Base-by-base conservation (phyloP, 345 rosid species). In the Reutealis trisperma region DNA sequence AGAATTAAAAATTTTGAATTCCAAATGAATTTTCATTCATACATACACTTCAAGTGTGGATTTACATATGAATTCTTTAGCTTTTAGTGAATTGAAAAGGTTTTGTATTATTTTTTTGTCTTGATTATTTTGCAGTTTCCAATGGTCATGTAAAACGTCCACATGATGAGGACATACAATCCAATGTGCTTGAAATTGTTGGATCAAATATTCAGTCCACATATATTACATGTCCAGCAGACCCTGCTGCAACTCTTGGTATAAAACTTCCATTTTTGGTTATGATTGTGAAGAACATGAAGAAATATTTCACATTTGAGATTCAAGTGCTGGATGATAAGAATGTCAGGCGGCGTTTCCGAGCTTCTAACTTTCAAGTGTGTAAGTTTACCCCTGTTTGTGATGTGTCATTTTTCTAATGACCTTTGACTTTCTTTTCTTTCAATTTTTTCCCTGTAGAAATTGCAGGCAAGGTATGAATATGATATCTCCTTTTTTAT, bases 331-430 rank as follows among this genome's bases (percentile, higher is more conserved):
- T 96, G 76, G 99, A 96, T 67, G 99, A 96, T 82, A 96, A 96
- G 95, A 96, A 92, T 62, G 98, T 96, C 58, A 87, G 99, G 70
- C 80, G 99, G 44, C 97, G 99, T 71, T 96, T 96, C 79, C 92
- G 98, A 34, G 92, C 99, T 90, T 96, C 99, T 87, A 96, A 93
- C 83, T 96, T 90, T 83, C 99, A 96, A 90, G 99, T 96, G 78
- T 89, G 99, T 90, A 83, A 84, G 90, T 90, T 83, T 84, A 81
- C 84, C 89, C 87, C 67, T 82, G 75, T 21, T 75, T 74, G 45
- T 75, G 41, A 59, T 62, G 12, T 77, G 52, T 70, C 18, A n/a
- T 51, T 79, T 15, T 34, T 44, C 44, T 60, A 37, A 21, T 2
- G 19, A 9, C 32, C 18, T 49, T 66, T 25, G 10, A 8, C 4